These are phyloP conservation scores for Blastobotrys capitulatus DNA, from an alignment of 1,139 yeast species.

Conservation along the genomic window DNA sequence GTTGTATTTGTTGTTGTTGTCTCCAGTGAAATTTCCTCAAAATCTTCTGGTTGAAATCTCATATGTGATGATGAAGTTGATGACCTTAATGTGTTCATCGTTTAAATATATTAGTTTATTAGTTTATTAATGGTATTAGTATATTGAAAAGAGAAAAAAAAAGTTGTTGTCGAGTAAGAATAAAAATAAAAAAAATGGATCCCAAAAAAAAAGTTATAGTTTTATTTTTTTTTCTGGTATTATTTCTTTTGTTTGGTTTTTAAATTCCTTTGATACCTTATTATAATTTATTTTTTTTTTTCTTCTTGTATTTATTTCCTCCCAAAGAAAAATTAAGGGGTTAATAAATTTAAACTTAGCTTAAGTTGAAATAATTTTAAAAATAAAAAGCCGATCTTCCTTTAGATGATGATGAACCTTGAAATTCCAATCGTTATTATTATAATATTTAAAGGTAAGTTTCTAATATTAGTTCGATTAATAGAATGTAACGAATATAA, in stretches of 20 bases:
- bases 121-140: background rate
- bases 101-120: background rate
- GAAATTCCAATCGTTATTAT: no score
- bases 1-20: background rate
- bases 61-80: background rate
- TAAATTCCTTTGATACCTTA: background rate
- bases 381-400: no score
- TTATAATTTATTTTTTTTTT: no score
- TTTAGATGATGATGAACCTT: no score
- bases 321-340: background rate
- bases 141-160: background rate
- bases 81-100: background rate
- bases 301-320: no score
- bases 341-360: no score
- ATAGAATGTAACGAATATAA: no score
- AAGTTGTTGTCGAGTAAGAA: background rate
- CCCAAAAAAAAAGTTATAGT: background rate
- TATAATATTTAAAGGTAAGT: no score
- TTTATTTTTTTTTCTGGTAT: background rate
- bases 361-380: no score
- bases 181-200: background rate
- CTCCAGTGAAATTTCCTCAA: constrained; percentile 26
- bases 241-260: background rate
- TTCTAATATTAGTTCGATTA: no score
- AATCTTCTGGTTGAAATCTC: constrained; percentile 19